phyloP scores from a whole-genome alignment of 768 basidiomycete species.

The Mycena albidolilacea region DNA sequence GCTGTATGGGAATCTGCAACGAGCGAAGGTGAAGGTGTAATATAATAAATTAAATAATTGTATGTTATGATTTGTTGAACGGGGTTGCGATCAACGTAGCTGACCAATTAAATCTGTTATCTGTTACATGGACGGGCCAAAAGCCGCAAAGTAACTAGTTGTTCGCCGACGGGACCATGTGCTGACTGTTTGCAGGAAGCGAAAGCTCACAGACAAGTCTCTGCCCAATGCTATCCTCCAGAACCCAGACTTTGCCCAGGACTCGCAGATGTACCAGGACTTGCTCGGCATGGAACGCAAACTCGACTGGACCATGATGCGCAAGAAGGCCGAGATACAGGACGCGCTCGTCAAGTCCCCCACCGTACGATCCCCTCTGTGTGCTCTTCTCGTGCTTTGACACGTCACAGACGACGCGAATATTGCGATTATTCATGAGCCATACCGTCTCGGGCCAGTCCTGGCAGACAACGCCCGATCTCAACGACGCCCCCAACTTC shows the following conservation, averaged over 20 bases:
- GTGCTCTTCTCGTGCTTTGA: conserved; percentile 17
- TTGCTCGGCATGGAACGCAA: conserved; percentile 91
- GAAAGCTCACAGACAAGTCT: conserved; percentile 85
- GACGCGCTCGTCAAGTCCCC: conserved; percentile 86
- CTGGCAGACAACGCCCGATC: conserved; percentile 81
- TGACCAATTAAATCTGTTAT: too few relatives aligned
- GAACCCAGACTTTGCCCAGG: conserved; percentile 81
- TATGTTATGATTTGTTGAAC: neutral
- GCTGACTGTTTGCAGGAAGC: conserved; percentile 63
- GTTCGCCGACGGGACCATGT: neutral
- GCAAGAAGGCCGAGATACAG: conserved; percentile 92
- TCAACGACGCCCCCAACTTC: conserved; percentile 63
- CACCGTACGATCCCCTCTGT: conserved; percentile 60
- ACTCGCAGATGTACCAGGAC: conserved; percentile 90
- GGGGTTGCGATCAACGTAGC: conserved; percentile 5
- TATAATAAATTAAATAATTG: conserved; percentile 11
- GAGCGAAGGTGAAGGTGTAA: conserved; percentile 20
- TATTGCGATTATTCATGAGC: conserved; percentile 87
- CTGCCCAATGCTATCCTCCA: conserved; percentile 85
- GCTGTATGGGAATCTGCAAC: conserved; percentile 56
- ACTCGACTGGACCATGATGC: conserved; percentile 94
- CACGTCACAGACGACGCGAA: conserved; percentile 78
- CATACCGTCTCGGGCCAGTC: conserved; percentile 89
- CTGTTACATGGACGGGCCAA: conserved; percentile 52
- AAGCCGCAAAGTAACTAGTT: conserved; percentile 53